Evolutionary conservation across 768 basidiomycete genomes (phyloP).

Genomic region (Termitomyces sp.): DNA sequence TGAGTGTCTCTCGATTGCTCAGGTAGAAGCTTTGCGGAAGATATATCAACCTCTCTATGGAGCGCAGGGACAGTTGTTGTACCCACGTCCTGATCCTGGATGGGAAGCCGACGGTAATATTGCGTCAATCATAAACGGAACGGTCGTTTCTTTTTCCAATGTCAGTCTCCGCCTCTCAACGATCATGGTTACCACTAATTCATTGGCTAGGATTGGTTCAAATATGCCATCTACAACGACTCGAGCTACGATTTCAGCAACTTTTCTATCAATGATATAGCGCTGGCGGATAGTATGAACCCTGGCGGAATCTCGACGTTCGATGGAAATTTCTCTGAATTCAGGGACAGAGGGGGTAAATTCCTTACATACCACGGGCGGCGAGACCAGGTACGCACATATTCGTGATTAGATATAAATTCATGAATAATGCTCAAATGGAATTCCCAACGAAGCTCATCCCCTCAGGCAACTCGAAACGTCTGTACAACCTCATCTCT

Average conservation of each 20-base stretch:
- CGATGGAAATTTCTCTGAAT: constrained; percentile 1
- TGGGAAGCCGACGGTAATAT: background rate
- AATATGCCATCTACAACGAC: constrained; percentile 1
- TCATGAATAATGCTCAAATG: background rate
- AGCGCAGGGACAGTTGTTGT: background rate
- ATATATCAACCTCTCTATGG: constrained; percentile 1
- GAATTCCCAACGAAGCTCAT: background rate
- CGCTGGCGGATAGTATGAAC: background rate
- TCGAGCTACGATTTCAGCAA: background rate
- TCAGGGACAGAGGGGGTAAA: constrained; percentile 5
- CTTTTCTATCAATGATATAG: background rate
- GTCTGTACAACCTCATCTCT: constrained; percentile 3
- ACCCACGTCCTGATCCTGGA: constrained; percentile 4
- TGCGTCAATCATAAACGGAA: background rate
- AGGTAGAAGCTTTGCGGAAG: background rate
- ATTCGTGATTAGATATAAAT: too few species aligned
- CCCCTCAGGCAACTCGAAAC: constrained; percentile 3
- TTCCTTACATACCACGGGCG: constrained; percentile 8
- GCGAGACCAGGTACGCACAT: background rate
- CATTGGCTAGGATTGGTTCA: background rate
- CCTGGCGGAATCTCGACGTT: constrained; percentile 3
- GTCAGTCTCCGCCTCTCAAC: background rate
- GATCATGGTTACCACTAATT: too few species aligned
- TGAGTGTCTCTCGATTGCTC: background rate
- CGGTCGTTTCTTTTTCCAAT: background rate